Evolutionary conservation across 306 rosid species (phyloP), one percentile per base, ranked within the genome.

Genomic region (Cicer pinnatifidum): DNA sequence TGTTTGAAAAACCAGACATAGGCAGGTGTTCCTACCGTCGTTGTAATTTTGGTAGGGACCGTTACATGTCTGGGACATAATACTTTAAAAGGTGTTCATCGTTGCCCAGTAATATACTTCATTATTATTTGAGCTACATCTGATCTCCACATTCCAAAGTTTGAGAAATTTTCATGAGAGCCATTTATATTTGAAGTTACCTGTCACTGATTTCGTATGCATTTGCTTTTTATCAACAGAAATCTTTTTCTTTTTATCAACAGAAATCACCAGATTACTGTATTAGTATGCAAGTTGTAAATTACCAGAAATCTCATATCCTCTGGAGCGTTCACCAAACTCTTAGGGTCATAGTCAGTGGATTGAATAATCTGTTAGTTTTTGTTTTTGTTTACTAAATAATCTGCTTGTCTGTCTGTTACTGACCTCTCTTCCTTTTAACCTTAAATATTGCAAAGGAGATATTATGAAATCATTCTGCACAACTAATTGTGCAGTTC

Each of bases 61-160:
- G 69, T 84, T 71, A 79, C 71, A 56, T 72, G 75, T 76, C 83
- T 79, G 76, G 88, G 40, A 84, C 56, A 82, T 60, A 1, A 81
- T 77, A 73, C 52, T 9, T 9, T 45, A 50, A 81, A 73, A 78
- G 87, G 86, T 76, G 83, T 85, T 45, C 84, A 82, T 73, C 79
- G 77, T 79, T 86, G 85, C 87, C 80, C 84, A 69, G 20, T 80
- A 80, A 77, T 81, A 56, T 67, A 9, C 70, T 38, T 59, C 59
- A 13, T 86, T 79, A 60, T 84, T 84, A 78, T 46, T 67, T 69
- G 88, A 81, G 89, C 90, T 84, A 84, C 90, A 82, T 82, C 87
- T 80, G 83, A 85, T 73, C 74, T 61, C 68, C 48, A 78, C 80
- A 82, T 84, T 2, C 1, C 35, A 15, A 39, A 1, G n/a, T 56